Base-by-base conservation (phyloP, 495 filamentous ascomycete genomes). In the Penicillium waksmanii region DNA sequence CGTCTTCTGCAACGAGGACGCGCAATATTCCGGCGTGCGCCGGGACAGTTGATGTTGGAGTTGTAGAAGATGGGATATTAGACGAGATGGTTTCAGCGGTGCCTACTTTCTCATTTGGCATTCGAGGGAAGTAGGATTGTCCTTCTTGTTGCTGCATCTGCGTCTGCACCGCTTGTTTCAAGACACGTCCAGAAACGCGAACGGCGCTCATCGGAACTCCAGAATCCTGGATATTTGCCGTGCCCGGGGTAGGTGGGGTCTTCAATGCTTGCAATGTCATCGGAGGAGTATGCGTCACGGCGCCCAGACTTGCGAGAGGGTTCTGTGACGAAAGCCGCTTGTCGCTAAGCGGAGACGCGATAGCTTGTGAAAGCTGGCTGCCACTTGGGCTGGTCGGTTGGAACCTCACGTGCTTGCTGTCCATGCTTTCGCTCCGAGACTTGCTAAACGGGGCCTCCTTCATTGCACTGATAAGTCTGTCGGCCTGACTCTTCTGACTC, bases 1-100 rank as follows among this genome's bases (percentile, higher is more conserved):
- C 93, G 63, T 98, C 94, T 69, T 98, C 94, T 0, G 94, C 94
- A 9, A 97, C 84, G 17, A 97, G 78, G 3, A 96, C 85, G 31
- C 80, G 81, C 27, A 93, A 77, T 33, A 60, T 23, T 3, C 50
- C 27, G 23, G 27, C 9, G 19, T 75, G 65, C 19, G 23, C 49
- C n/a, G 13, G 73, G 58, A 13, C 62, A 49, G 51, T 36, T 18
- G 53, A 57, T 5, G 62, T 56, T 12, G 62, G 51, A 10, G 53
- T 27, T 1, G 54, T 63, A 6, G 66, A 64, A 19, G 57, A 34
- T 9, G 49, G 17, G 8, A 10, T 44, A 9, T 42, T 35, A 0
- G 60, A 56, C 7, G 66, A 66, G 2, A 53, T 36, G 2, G 51
- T 33, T 15, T 61, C 40, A 6, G 49, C 61, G 1, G 31, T 10